Evolutionary conservation across 23 red algal species (phyloP), one percentile per base, ranked within the genome.

Genomic region (Gracilaria gracilis): DNA sequence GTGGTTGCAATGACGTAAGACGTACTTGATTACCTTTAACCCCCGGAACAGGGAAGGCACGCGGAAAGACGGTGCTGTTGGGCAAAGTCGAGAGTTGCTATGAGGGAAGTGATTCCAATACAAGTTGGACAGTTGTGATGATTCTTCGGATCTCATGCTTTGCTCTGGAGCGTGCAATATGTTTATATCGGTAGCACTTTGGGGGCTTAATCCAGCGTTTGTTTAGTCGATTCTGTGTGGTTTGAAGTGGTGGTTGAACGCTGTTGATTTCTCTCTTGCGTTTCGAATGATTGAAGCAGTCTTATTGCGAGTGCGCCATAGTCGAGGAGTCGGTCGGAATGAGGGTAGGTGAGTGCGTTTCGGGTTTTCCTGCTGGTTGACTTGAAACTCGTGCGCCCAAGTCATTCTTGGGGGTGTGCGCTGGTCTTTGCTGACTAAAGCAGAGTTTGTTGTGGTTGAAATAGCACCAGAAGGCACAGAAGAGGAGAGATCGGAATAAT

Each of bases 261-360:
- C 72, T 51, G 40, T 77, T 5, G 72, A 7, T 50, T 40, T 25
- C 9, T 23, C 23, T 15, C 12, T 77, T 77, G 72, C 72, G 72
- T 46, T 51, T 77, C 72, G 40, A 51, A 33, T 29, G 62, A 33
- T 21, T 29, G 35, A 16, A 31, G 40, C 38, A 77, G 7, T 16
- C 40, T 29, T 50, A 9, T 77, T 77, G 20, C 46, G 42, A 9
- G n/a, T 49, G 72, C 16, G 19, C n/a, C 39, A 77, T 15, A 59
- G 39, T 6, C 79, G 79, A 14, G 58, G 79, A 82, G 4, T 82
- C 31, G 27, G 32, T 57, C 24, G 79, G 64, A 40, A 46, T 82
- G 24, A 36, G 9, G 74, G 32, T 38, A 19, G 33, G 53, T 51
- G 75, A 57, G 15, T 29, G 29, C 19, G 53, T 16, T 19, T 82